Conservation (phyloP, 129 eudicot species). For the Artemisia annua region DNA sequence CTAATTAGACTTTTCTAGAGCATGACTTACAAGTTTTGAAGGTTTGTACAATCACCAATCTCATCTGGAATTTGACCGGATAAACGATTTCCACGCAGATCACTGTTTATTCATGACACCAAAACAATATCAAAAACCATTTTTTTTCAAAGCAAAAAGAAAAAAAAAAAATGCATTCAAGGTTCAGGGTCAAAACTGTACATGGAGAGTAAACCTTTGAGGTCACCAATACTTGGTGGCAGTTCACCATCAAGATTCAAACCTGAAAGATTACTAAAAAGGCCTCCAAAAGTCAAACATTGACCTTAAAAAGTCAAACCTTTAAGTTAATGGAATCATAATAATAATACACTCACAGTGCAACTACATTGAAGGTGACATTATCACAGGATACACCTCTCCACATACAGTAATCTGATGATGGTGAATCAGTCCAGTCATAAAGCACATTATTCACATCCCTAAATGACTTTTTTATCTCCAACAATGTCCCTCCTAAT, state of each 20-base stretch:
- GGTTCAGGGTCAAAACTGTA: conserved; percentile 33
- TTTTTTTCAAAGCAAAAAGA: not conserved
- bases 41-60: conserved; percentile 79
- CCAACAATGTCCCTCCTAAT: conserved; percentile 75
- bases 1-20: not conserved
- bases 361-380: conserved; percentile 90
- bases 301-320: conserved; percentile 16
- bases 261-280: conserved; percentile 77
- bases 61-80: conserved; percentile 98
- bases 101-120: conserved; percentile 47
- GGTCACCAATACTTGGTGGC: conserved; percentile 87
- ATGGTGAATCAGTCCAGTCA: conserved; percentile 93
- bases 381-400: conserved; percentile 94
- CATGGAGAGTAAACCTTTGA: conserved; percentile 73
- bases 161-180: not conserved
- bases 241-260: conserved; percentile 96
- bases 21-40: conserved; percentile 67
- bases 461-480: conserved; percentile 93
- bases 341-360: conserved; percentile 59
- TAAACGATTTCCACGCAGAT: conserved; percentile 74
- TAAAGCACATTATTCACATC: conserved; percentile 94
- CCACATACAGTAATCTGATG: conserved; percentile 92
- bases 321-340: conserved; percentile 6
- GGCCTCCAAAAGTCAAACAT: conserved; percentile 23
- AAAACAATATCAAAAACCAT: not conserved